Evolutionary conservation across 2,329 filamentous ascomycete genomes (phyloP), one percentile per base, ranked within the genome.

Genomic region (Parastagonospora nodorum): DNA sequence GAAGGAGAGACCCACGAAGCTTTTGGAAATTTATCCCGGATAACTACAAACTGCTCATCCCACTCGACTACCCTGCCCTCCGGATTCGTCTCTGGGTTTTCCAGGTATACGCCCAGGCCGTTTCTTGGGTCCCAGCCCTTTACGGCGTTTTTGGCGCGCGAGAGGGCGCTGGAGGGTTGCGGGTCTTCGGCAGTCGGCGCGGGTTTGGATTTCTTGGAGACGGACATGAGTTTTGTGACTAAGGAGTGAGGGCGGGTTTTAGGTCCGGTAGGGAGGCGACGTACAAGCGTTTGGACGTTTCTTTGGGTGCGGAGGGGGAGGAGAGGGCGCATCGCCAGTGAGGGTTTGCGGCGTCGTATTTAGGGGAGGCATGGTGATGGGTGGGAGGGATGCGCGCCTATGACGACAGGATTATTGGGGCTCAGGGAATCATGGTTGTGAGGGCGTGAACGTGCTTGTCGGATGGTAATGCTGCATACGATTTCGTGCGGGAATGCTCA

Each of bases 1-100:
- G n/a, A 24, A 24, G 7, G 2, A 15, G 5, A 14, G 11, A 37
- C 37, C 2, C 50, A 69, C 66, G 60, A 69, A 12, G 69, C 84
- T 74, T 97, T 99, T 8, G 94, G 92, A 69, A 85, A 99, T 54
- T 85, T 78, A 76, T 99, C 94, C 62, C 87, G 82, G 71, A 97
- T 89, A 15, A 86, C 83, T 43, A 92, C 89, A 59, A 88, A 90
- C 53, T 85, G 76, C n/a, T 83, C 78, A 57, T 84, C 84, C 72
- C 86, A 78, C 66, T 85, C 87, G 47, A 94, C 78, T 1, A 92
- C 82, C 8, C 82, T 76, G 24, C 77, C 80, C 5, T 80, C 59
- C 1, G 85, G 81, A 63, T 84, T 88, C 1, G 80, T 77, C 30
- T 82, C 78, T 0, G 90, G 90, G 45, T 84, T 74, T 7, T 76